A percentile compares a stretch with the other conserved stretches of the same genome.
Evolutionary conservation across 2,329 filamentous ascomycete species (phyloP).

Genomic region (Endoconidiophora polonica): DNA sequence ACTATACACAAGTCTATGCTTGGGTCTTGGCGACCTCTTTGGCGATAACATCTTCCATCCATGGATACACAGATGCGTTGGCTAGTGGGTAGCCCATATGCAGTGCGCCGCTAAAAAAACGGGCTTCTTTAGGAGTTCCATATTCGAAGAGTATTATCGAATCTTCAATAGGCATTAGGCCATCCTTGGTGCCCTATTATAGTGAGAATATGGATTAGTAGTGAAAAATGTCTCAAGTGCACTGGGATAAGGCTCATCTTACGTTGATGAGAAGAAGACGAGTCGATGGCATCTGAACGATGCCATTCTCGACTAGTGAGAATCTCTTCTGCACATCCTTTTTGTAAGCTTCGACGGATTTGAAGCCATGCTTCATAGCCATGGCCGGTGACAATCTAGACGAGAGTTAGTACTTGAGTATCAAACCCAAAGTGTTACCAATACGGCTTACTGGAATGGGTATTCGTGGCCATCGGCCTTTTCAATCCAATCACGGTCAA

Average conservation of each 20-base stretch:
- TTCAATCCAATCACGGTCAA: slow-evolving; percentile 37
- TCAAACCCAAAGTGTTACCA: neutral
- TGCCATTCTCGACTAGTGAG: slow-evolving; percentile 41
- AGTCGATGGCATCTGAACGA: slow-evolving; percentile 38
- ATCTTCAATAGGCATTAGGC: slow-evolving; percentile 52
- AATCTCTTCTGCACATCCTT: slow-evolving; percentile 41
- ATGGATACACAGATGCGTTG: slow-evolving; percentile 40
- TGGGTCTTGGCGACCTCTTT: neutral
- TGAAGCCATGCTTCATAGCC: slow-evolving; percentile 46
- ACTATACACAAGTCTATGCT: neutral
- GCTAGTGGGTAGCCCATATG: slow-evolving; percentile 54
- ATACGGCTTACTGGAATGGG: slow-evolving; percentile 32
- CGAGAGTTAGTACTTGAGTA: slow-evolving; percentile 1
- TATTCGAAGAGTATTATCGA: slow-evolving; percentile 47
- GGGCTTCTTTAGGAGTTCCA: slow-evolving; percentile 45
- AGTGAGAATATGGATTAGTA: neutral
- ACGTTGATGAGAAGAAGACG: slow-evolving; percentile 45
- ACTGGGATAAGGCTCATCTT: slow-evolving; percentile 14
- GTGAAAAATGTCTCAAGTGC: neutral
- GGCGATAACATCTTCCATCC: slow-evolving; percentile 40
- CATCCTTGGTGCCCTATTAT: slow-evolving; percentile 40
- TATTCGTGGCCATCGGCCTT: slow-evolving; percentile 50
- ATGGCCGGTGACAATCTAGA: slow-evolving; percentile 35
- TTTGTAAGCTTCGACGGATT: slow-evolving; percentile 36
- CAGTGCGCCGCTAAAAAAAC: slow-evolving; percentile 40